These are phyloP conservation scores for Magnolia changhungtana DNA, from an alignment of 164 flowering plant genomes.

Conservation along the genomic window DNA sequence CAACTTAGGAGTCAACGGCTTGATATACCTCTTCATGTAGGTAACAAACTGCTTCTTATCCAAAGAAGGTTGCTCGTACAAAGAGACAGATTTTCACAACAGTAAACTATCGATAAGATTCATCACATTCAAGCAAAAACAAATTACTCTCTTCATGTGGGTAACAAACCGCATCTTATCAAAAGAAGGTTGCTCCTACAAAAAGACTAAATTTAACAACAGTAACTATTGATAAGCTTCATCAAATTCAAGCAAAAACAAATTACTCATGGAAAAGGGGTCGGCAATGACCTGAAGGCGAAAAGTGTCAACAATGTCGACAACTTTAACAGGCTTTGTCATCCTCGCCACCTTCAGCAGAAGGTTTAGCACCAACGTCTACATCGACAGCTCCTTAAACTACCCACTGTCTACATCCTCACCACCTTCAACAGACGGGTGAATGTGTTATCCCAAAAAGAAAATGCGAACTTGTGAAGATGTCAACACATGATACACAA, in stretches of 20 bases:
- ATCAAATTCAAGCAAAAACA: too few relatives aligned
- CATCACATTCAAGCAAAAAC: background rate
- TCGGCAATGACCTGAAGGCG: slow-evolving; percentile 67
- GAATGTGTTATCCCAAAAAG: too few relatives aligned
- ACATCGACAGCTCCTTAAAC: slow-evolving; percentile 78
- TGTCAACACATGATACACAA: too few relatives aligned
- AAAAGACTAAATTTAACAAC: background rate
- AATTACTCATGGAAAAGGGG: background rate
- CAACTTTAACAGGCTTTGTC: slow-evolving; percentile 89
- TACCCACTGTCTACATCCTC: slow-evolving; percentile 59
- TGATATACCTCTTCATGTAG: slow-evolving; percentile 68
- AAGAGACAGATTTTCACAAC: background rate
- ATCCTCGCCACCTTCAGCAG: slow-evolving; percentile 82
- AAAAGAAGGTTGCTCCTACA: slow-evolving; percentile 89
- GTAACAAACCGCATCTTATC: slow-evolving; percentile 78
- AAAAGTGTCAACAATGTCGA: slow-evolving; percentile 91
- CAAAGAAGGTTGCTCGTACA: slow-evolving; percentile 88
- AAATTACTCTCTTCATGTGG: slow-evolving; percentile 39
- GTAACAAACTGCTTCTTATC: slow-evolving; percentile 79
- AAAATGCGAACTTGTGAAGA: too few relatives aligned
- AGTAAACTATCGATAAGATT: background rate
- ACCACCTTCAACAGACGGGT: too few relatives aligned
- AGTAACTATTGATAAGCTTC: background rate
- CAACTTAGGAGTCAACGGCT: slow-evolving; percentile 60
- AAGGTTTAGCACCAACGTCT: slow-evolving; percentile 92